A percentile compares a stretch with the other conserved stretches of the same genome.
Evolutionary conservation across 208 protist genomes (phyloP).

Genomic region (Trypanosoma conorhini): DNA sequence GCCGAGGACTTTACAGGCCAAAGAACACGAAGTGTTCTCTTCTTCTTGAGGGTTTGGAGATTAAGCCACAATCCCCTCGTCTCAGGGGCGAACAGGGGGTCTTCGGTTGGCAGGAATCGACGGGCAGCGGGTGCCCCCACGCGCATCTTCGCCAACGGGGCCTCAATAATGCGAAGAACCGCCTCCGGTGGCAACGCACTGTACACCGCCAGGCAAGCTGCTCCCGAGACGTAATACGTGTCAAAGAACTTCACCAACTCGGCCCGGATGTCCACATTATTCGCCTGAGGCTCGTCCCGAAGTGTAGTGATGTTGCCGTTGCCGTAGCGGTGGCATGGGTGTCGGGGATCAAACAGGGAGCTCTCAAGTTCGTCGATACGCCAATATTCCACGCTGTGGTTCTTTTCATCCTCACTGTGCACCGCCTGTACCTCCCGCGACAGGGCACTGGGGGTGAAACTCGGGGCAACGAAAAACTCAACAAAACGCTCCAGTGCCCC

Average conservation of each 20-base stretch:
- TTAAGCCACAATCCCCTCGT: slow-evolving; percentile 49
- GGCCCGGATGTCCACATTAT: slow-evolving; percentile 61
- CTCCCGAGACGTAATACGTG: slow-evolving; percentile 59
- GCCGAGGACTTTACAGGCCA: slow-evolving; percentile 55
- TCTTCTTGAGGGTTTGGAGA: slow-evolving; percentile 60
- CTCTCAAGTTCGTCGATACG: slow-evolving; percentile 72
- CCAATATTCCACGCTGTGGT: slow-evolving; percentile 87
- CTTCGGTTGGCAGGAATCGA: slow-evolving; percentile 27
- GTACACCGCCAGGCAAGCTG: slow-evolving; percentile 49
- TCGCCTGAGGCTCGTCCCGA: slow-evolving; percentile 43
- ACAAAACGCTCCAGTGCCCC: slow-evolving; percentile 92
- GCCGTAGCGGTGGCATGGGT: slow-evolving; percentile 85
- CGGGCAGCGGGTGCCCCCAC: slow-evolving; percentile 26
- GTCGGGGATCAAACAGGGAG: slow-evolving; percentile 44
- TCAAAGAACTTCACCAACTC: slow-evolving; percentile 70
- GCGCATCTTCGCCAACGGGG: slow-evolving; percentile 49
- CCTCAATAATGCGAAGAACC: slow-evolving; percentile 46
- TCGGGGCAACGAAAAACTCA: slow-evolving; percentile 93
- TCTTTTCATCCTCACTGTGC: slow-evolving; percentile 94
- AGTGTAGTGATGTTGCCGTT: slow-evolving; percentile 90
- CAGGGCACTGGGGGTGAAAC: slow-evolving; percentile 74
- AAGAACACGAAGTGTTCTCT: slow-evolving; percentile 44
- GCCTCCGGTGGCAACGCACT: slow-evolving; percentile 42
- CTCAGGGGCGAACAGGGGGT: slow-evolving; percentile 27
- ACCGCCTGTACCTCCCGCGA: slow-evolving; percentile 92